Percentiles rank a stretch among this genome's conserved stretches.
Conservation (phyloP, 306 rosid genomes). For the Gynostemma pentaphyllum region DNA sequence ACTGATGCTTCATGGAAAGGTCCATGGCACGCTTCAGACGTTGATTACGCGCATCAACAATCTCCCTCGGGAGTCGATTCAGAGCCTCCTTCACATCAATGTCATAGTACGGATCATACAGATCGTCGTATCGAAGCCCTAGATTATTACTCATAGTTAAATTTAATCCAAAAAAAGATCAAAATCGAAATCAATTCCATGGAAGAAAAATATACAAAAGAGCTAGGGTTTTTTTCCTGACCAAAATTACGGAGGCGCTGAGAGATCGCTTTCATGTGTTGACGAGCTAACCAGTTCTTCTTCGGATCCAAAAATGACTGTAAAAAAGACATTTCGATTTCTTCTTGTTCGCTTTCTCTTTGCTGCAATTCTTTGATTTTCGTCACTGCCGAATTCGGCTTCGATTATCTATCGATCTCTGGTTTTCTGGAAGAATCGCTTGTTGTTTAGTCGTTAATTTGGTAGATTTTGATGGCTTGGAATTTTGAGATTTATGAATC, state of each 20-base stretch:
- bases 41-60: constrained; percentile 83
- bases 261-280: constrained; percentile 76
- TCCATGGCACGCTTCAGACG: constrained; percentile 94
- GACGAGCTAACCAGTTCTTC: constrained; percentile 74
- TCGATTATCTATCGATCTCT: background rate
- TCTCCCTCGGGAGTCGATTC: constrained; percentile 79
- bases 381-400: background rate
- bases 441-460: background rate
- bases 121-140: constrained; percentile 94
- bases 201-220: background rate
- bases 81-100: constrained; percentile 83
- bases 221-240: constrained; percentile 30
- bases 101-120: constrained; percentile 76
- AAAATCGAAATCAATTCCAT: background rate
- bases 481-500: background rate
- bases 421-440: background rate
- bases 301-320: constrained; percentile 55
- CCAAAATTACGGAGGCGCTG: constrained; percentile 73
- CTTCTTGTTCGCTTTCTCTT: background rate
- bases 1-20: constrained; percentile 94
- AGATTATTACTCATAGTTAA: background rate
- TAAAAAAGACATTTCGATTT: constrained; percentile 49
- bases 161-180: background rate
- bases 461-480: background rate
- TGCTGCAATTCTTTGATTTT: background rate